phyloP scores from a whole-genome alignment of 768 basidiomycete genomes.

The Leccinum fibrillosum region DNA sequence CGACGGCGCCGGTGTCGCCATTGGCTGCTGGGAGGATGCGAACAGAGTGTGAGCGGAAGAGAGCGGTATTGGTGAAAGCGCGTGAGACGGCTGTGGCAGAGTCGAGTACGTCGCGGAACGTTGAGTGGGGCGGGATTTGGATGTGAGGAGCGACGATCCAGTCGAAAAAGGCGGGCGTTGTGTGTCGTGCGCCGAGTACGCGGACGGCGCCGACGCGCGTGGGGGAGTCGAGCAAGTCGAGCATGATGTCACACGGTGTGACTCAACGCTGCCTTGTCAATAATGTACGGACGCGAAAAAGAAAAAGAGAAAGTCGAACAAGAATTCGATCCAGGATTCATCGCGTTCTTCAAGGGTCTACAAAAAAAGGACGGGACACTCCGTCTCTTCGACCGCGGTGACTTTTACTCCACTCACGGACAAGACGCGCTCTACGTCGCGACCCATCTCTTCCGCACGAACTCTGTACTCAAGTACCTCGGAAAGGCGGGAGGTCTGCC shows the following conservation, averaged over 20 bases:
- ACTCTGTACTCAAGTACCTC: constrained; percentile 89
- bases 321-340: constrained; percentile 66
- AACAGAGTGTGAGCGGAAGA: constrained; percentile 69
- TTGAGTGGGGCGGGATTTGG: constrained; percentile 10
- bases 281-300: constrained; percentile 25
- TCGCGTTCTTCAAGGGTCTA: constrained; percentile 62
- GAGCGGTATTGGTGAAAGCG: constrained; percentile 66
- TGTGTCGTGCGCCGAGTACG: constrained; percentile 69
- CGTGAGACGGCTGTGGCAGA: constrained; percentile 65
- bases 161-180: constrained; percentile 78
- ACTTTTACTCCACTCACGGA: constrained; percentile 88
- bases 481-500: constrained; percentile 62
- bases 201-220: constrained; percentile 73
- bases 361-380: constrained; percentile 73
- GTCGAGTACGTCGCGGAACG: constrained; percentile 66
- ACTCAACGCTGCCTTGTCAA: background rate
- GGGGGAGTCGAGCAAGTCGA: constrained; percentile 48
- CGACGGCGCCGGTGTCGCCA: constrained; percentile 61
- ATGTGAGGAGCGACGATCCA: constrained; percentile 72
- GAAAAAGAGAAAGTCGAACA: constrained; percentile 46
- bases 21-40: constrained; percentile 56
- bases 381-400: constrained; percentile 81
- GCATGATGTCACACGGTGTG: constrained; percentile 11
- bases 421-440: constrained; percentile 88
- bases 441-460: constrained; percentile 77